A percentile compares a stretch with the other conserved stretches of the same genome.
phyloP scores from a whole-genome alignment of 805 yeast species.

The Schizosaccharomyces octosporus region DNA sequence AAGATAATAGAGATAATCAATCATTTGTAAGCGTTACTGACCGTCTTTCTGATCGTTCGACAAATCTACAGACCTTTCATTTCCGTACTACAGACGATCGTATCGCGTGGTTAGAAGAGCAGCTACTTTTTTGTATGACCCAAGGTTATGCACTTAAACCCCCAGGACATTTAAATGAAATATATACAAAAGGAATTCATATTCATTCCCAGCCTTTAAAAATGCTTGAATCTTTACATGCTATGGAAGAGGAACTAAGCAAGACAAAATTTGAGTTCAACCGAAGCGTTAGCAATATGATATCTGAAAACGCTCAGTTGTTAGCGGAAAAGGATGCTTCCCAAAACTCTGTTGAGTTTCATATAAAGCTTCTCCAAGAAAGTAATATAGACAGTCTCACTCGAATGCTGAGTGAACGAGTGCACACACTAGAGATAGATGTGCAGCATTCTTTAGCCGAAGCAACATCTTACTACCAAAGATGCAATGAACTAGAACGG shows the following conservation, averaged over 20 bases:
- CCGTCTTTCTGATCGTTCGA: background rate
- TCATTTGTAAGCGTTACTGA: background rate
- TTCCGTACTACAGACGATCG: background rate
- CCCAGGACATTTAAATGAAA: background rate
- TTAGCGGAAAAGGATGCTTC: background rate
- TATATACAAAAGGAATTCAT: background rate
- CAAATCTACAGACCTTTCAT: background rate
- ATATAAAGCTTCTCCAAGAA: background rate
- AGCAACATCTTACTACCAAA: background rate
- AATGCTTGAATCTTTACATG: background rate
- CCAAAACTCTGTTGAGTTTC: too few species aligned
- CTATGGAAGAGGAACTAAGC: background rate
- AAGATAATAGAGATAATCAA: background rate
- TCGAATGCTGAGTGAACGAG: background rate
- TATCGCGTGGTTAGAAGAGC: background rate
- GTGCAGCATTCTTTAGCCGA: background rate
- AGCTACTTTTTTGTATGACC: background rate
- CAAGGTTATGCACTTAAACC: background rate
- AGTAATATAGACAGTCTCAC: background rate
- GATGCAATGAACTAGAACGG: background rate
- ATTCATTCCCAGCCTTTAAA: background rate
- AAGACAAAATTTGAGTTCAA: background rate
- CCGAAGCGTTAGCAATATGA: background rate
- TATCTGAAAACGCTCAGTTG: background rate
- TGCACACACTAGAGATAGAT: background rate